These are phyloP conservation scores for Edaphochlamys debaryana DNA, from an alignment of 139 green algal species.

Conservation along the genomic window DNA sequence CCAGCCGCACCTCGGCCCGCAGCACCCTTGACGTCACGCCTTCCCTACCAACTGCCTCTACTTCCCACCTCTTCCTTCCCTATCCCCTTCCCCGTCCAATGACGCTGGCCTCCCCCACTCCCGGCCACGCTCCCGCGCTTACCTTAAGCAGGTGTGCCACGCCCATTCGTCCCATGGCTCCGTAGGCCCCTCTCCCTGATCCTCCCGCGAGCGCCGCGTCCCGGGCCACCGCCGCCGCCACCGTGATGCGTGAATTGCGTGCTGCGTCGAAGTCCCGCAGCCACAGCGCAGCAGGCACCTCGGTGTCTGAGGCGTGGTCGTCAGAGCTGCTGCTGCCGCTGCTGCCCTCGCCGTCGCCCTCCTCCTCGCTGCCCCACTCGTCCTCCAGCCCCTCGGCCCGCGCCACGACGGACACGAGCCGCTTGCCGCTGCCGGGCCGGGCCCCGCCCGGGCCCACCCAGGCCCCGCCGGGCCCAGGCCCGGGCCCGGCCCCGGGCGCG, in stretches of 20 bases:
- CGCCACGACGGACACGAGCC: neutral
- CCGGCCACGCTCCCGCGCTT: too few relatives aligned
- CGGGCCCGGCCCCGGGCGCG: too few relatives aligned
- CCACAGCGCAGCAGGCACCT: conserved; percentile 51
- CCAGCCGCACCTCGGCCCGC: too few relatives aligned
- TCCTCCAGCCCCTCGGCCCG: neutral
- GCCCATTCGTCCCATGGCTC: neutral
- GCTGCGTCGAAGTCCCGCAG: conserved; percentile 47
- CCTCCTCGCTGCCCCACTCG: neutral
- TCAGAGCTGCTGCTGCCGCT: conserved; percentile 13
- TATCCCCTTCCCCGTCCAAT: too few relatives aligned
- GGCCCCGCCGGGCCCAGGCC: too few relatives aligned
- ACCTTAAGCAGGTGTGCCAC: conserved; percentile 35
- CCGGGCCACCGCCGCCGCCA: neutral
- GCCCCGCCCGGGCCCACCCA: too few relatives aligned
- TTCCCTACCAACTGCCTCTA: neutral
- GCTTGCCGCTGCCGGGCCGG: too few relatives aligned
- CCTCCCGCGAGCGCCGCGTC: neutral
- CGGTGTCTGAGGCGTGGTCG: conserved; percentile 42
- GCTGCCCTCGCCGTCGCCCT: neutral
- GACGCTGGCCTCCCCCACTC: too few relatives aligned
- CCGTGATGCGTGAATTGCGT: neutral
- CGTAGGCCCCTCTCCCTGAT: neutral
- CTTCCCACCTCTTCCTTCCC: too few relatives aligned
- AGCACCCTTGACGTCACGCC: too few relatives aligned